Percentiles rank a stretch among this genome's conserved stretches.
These are phyloP conservation scores for Halophytophthora batemanensis DNA, from an alignment of 352 stramenopile genomes.

Conservation along the genomic window DNA sequence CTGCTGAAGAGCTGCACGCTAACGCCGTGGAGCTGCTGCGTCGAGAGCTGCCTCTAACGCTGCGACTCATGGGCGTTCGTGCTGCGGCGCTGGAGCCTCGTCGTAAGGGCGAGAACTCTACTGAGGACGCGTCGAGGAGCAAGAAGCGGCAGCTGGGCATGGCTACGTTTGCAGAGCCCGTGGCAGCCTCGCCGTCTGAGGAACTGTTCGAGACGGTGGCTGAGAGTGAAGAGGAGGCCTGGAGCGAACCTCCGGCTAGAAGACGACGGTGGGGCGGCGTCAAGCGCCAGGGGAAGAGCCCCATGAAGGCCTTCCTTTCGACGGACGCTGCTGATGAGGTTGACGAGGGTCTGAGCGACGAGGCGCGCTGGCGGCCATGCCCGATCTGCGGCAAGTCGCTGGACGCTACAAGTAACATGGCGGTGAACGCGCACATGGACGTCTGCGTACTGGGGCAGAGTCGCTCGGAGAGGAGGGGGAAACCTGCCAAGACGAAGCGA, in stretches of 20 bases:
- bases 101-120: slow-evolving; percentile 5
- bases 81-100: slow-evolving; percentile 42
- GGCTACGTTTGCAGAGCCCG: slow-evolving; percentile 32
- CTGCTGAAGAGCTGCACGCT: slow-evolving; percentile 41
- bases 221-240: not conserved
- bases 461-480: slow-evolving; percentile 1
- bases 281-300: not conserved
- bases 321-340: slow-evolving; percentile 8
- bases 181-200: not conserved
- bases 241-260: too few relatives aligned
- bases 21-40: slow-evolving; percentile 47
- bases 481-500: slow-evolving; percentile 8
- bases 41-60: slow-evolving; percentile 63
- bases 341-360: slow-evolving; percentile 13
- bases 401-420: slow-evolving; percentile 42
- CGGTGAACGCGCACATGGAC: slow-evolving; percentile 70
- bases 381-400: slow-evolving; percentile 57
- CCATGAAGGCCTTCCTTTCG: slow-evolving; percentile 9
- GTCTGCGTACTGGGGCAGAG: slow-evolving; percentile 30
- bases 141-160: slow-evolving; percentile 49
- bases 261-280: too few relatives aligned
- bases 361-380: slow-evolving; percentile 25
- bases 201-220: slow-evolving; percentile 5
- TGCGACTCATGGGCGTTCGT: slow-evolving; percentile 66
- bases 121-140: slow-evolving; percentile 7